A percentile compares a stretch with the other conserved stretches of the same genome.
These are phyloP conservation scores for Alternaria triticimaculans DNA, from an alignment of 2,329 filamentous ascomycete genomes.

Conservation along the genomic window DNA sequence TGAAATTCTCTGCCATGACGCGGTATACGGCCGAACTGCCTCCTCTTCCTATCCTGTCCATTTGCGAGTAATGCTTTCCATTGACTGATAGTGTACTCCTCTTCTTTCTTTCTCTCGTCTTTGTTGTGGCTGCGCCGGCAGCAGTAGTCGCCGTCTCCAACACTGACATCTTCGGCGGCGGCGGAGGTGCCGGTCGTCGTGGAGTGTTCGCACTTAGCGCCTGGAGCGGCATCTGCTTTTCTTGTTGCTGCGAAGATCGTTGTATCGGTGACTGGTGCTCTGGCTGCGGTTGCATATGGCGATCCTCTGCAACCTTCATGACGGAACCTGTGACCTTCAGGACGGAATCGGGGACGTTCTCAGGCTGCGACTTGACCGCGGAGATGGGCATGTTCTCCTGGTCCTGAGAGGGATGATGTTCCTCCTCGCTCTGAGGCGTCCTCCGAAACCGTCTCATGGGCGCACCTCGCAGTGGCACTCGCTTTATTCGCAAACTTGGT, in stretches of 20 bases:
- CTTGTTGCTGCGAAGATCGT: conserved; percentile 49
- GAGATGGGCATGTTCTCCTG: conserved; percentile 78
- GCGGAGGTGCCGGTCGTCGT: conserved; percentile 74
- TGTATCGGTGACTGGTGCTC: conserved; percentile 40
- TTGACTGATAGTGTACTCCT: conserved; percentile 87
- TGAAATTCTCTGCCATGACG: conserved; percentile 96
- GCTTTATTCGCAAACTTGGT: conserved; percentile 48
- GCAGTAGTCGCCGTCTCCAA: conserved; percentile 88
- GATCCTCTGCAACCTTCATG: conserved; percentile 43
- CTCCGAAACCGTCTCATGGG: conserved; percentile 48
- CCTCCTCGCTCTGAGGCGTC: conserved; percentile 50
- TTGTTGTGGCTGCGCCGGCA: conserved; percentile 79
- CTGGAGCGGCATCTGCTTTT: conserved; percentile 58
- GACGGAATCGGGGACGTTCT: conserved; percentile 37
- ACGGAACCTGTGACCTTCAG: conserved; percentile 44
- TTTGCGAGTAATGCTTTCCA: conserved; percentile 84
- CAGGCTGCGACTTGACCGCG: conserved; percentile 33
- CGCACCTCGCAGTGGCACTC: conserved; percentile 48
- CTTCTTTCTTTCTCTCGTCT: conserved; percentile 73
- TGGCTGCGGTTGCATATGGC: conserved; percentile 27
- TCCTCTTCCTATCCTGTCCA: conserved; percentile 89
- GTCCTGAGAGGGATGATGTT: conserved; percentile 62
- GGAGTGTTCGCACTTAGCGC: conserved; percentile 73
- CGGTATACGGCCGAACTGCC: conserved; percentile 95
- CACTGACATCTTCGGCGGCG: conserved; percentile 95